Conservation (phyloP, 495 filamentous ascomycete genomes). For the Podospora bellae-mahoneyi region DNA sequence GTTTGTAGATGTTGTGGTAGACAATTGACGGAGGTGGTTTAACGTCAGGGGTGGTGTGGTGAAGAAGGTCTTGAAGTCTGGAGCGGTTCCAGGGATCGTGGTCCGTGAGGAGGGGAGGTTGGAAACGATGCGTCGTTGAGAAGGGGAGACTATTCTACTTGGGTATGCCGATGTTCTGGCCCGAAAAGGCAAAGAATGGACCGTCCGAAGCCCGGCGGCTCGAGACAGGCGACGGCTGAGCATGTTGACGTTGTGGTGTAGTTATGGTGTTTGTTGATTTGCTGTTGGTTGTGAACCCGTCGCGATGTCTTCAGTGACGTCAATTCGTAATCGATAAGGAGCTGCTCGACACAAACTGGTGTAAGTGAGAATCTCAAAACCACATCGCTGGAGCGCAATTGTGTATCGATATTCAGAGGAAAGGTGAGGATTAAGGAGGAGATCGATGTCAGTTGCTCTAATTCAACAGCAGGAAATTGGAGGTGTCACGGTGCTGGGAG, state of each 20-base stretch:
- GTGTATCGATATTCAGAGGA: neutral
- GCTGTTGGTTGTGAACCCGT: neutral
- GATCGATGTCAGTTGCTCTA: neutral
- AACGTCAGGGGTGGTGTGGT: neutral
- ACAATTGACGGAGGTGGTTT: constrained; percentile 36
- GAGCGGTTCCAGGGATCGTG: neutral
- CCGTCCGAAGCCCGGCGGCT: constrained; percentile 10
- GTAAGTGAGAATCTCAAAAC: neutral
- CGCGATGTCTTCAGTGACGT: neutral
- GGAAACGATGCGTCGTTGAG: neutral
- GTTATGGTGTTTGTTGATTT: neutral
- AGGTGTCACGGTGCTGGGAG: neutral
- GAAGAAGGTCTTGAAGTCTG: constrained; percentile 10
- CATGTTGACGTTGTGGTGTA: constrained; percentile 8
- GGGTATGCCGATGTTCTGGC: constrained; percentile 4
- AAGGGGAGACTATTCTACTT: neutral
- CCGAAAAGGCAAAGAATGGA: neutral
- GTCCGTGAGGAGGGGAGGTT: constrained; percentile 7
- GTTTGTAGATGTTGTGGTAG: constrained; percentile 29
- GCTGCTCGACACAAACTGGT: constrained; percentile 3
- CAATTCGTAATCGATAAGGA: neutral
- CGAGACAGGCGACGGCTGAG: constrained; percentile 16
- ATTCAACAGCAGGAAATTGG: neutral
- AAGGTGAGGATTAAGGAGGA: neutral
- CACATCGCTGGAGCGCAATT: neutral